A percentile compares a stretch with the other conserved stretches of the same genome.
These are phyloP conservation scores for Graphiopsis chlorocephala DNA, from an alignment of 2,329 filamentous ascomycete genomes.

Conservation along the genomic window DNA sequence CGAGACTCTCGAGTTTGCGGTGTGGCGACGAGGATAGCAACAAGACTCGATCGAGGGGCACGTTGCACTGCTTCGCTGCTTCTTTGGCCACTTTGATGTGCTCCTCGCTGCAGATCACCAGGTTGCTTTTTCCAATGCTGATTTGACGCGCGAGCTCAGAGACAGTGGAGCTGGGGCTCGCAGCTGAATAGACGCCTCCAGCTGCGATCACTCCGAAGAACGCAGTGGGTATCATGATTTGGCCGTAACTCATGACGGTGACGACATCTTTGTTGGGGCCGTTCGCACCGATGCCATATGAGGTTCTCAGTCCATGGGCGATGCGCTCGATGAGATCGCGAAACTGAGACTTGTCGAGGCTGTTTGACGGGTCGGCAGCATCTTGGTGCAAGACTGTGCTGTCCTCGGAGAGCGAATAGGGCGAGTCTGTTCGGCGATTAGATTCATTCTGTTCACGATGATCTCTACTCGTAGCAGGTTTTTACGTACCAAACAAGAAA, in stretches of 20 bases:
- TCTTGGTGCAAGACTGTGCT: constrained; percentile 57
- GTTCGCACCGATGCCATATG: constrained; percentile 51
- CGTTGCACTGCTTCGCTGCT: constrained; percentile 49
- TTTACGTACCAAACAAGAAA: constrained; percentile 39
- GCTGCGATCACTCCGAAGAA: constrained; percentile 59
- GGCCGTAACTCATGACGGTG: constrained; percentile 56
- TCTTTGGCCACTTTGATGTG: constrained; percentile 48
- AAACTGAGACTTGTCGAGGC: constrained; percentile 53
- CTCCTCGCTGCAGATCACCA: constrained; percentile 49
- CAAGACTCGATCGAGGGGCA: constrained; percentile 50
- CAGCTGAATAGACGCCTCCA: constrained; percentile 58
- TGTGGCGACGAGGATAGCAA: constrained; percentile 45
- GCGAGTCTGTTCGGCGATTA: constrained; percentile 17
- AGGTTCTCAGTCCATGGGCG: constrained; percentile 55
- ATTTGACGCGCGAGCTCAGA: constrained; percentile 52
- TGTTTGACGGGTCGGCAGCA: constrained; percentile 53
- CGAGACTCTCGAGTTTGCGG: constrained; percentile 36
- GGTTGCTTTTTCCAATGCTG: constrained; percentile 40
- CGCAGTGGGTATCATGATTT: constrained; percentile 53
- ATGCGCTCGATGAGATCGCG: constrained; percentile 51
- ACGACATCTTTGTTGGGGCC: constrained; percentile 55
- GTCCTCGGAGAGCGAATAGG: constrained; percentile 40
- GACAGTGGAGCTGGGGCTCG: constrained; percentile 50
- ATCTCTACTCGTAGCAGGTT: constrained; percentile 22
- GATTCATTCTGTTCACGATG: not conserved